Percentiles rank a stretch among this genome's conserved stretches.
phyloP scores from a whole-genome alignment of 106 monocot genomes.

The Gastrodia elata region DNA sequence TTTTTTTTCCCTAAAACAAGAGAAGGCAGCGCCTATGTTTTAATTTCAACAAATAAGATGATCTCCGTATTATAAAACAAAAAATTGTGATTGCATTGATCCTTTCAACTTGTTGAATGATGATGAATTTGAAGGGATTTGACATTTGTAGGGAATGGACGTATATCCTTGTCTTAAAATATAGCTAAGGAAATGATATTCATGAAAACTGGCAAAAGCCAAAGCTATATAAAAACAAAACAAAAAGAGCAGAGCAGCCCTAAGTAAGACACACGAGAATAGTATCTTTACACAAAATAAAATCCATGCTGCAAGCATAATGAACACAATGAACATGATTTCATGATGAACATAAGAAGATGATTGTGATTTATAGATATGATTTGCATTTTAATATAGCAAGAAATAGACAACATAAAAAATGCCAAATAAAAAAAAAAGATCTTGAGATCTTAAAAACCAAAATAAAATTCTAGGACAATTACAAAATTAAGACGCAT shows the following conservation, averaged over 20 bases:
- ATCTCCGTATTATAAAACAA: background rate
- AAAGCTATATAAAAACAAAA: too few relatives aligned
- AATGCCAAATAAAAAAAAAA: background rate
- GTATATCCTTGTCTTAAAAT: background rate
- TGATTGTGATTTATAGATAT: background rate
- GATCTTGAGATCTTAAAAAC: background rate
- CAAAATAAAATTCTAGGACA: background rate
- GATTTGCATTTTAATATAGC: background rate
- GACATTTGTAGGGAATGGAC: background rate
- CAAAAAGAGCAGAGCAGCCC: too few relatives aligned
- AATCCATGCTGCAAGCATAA: too few relatives aligned
- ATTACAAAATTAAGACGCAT: background rate
- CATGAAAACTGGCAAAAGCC: too few relatives aligned
- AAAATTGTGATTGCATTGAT: background rate
- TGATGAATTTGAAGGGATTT: background rate
- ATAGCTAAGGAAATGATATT: background rate
- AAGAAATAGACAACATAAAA: background rate
- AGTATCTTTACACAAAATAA: too few relatives aligned
- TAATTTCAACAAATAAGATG: background rate
- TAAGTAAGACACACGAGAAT: too few relatives aligned
- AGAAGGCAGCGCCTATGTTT: conserved; percentile 1
- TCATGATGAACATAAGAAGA: background rate
- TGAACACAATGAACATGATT: too few relatives aligned
- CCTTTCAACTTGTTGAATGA: background rate
- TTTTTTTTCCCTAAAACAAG: conserved; percentile 41